Base-by-base conservation (phyloP, 2,329 filamentous ascomycete species). In the Fusarium xyrophilum region DNA sequence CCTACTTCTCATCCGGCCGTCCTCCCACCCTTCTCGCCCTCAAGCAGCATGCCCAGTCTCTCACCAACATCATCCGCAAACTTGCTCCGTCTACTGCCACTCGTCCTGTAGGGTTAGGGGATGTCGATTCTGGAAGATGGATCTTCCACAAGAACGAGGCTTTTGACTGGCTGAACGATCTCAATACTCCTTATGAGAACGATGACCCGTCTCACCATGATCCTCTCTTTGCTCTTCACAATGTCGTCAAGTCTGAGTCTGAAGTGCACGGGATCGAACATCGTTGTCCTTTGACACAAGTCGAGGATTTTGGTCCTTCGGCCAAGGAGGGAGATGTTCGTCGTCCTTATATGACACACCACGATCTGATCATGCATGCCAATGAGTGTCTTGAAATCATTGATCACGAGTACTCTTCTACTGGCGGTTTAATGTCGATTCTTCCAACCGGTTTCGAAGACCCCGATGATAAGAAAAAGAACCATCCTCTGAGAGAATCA, bases 31-130 rank as follows among this genome's bases (percentile, higher is more conserved):
- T 89, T n/a, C 76, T 84, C 2, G 80, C 85, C 2, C 79, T 89
- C 36, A 89, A 89, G 75, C 83, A 86, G 71, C 87, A 89, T 65
- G 85, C 85, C 0, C 87, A 88, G 56, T 83, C 84, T n/a, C 80
- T 89, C 19, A 77, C 80, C 35, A 80, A 83, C 17, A 79, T 89
- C 48, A 87, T 89, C 64, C 79, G 80, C 6, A 76, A 79, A 42
- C 75, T 88, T 14, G 79, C 79, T 5, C 78, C 85, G 7, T 80
- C 78, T 12, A 74, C 77, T 10, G 68, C 65, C 13, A 66, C 62
- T 21, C 65, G 69, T 7, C 69, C 68, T 10, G 48, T 76, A 6
- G 60, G 66, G 50, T 7, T 69, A 3, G 38, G 23, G 14, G 50
- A 53, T 3, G 72, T 15, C 4, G 56, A 50, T 9, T 73, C 78